Evolutionary conservation across 495 filamentous ascomycete genomes (phyloP).

Genomic region (Aspergillus diversus): DNA sequence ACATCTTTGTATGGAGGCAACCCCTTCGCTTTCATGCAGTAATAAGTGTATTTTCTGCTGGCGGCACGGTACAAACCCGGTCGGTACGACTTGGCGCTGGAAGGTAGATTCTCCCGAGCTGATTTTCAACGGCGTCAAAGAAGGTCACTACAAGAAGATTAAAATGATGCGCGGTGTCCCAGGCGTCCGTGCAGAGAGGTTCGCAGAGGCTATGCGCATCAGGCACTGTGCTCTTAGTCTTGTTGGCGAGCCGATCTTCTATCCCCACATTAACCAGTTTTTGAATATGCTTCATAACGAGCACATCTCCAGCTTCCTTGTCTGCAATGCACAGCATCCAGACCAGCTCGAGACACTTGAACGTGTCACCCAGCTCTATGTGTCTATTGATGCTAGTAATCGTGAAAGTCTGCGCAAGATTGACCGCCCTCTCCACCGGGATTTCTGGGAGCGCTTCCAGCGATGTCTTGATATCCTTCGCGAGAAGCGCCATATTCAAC

Average conservation of each 20-base stretch:
- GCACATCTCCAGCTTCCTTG: constrained; percentile 90
- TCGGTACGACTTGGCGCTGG: constrained; percentile 96
- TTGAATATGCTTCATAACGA: constrained; percentile 77
- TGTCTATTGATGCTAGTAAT: constrained; percentile 93
- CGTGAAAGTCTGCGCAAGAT: constrained; percentile 83
- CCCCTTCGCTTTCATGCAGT: constrained; percentile 90
- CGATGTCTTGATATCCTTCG: constrained; percentile 87
- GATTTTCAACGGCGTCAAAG: constrained; percentile 88
- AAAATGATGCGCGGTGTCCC: constrained; percentile 95
- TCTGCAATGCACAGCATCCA: constrained; percentile 98
- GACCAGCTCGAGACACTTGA: constrained; percentile 80
- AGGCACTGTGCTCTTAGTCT: constrained; percentile 88
- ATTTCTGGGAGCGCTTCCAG: constrained; percentile 96
- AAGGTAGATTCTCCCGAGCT: constrained; percentile 85
- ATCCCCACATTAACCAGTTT: constrained; percentile 94
- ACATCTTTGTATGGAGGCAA: constrained; percentile 97
- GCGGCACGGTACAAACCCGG: constrained; percentile 96
- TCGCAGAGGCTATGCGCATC: constrained; percentile 89
- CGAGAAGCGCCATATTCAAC: constrained; percentile 76
- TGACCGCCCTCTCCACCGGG: constrained; percentile 88
- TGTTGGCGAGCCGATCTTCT: constrained; percentile 97
- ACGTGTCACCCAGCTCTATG: constrained; percentile 91
- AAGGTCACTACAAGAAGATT: constrained; percentile 94
- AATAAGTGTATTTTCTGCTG: constrained; percentile 99
- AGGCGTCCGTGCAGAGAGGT: constrained; percentile 87